phyloP scores from a whole-genome alignment of 1,284 basidiomycete species.

The Leccinum subspadiceum region DNA sequence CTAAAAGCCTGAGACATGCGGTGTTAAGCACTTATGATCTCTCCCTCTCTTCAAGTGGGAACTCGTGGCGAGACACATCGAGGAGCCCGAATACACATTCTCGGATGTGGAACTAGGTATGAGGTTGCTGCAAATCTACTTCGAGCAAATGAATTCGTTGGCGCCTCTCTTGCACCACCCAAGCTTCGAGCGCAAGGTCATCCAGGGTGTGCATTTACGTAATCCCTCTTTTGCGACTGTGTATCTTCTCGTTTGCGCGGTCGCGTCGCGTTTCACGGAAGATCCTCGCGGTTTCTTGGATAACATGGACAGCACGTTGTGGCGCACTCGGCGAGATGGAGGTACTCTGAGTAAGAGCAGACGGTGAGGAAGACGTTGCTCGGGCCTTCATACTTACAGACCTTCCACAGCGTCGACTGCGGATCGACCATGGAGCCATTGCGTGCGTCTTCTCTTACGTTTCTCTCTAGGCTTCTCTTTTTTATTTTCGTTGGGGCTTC shows the following conservation, averaged over 20 bases:
- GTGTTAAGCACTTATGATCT: background rate
- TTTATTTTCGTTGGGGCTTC: too few relatives aligned
- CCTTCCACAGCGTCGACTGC: constrained; percentile 17
- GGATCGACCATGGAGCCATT: too few relatives aligned
- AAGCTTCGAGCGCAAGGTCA: constrained; percentile 65
- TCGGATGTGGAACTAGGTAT: constrained; percentile 63
- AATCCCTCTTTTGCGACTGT: constrained; percentile 67
- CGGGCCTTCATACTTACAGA: constrained; percentile 59
- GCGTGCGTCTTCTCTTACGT: too few relatives aligned
- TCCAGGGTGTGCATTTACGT: constrained; percentile 54
- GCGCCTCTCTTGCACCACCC: constrained; percentile 77
- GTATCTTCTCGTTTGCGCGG: constrained; percentile 73
- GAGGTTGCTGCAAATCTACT: constrained; percentile 69
- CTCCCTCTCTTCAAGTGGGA: constrained; percentile 41
- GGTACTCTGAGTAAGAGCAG: constrained; percentile 67
- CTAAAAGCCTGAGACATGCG: background rate
- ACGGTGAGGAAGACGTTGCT: constrained; percentile 46
- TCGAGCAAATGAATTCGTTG: constrained; percentile 53
- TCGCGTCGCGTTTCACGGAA: constrained; percentile 66
- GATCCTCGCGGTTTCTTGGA: constrained; percentile 59
- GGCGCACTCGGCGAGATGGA: constrained; percentile 70
- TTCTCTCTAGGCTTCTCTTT: too few relatives aligned
- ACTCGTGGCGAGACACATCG: constrained; percentile 18
- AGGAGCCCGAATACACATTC: constrained; percentile 38
- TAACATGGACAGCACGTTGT: constrained; percentile 29